phyloP scores from a whole-genome alignment of 2,329 filamentous ascomycete species.

The Fusarium drepaniforme region DNA sequence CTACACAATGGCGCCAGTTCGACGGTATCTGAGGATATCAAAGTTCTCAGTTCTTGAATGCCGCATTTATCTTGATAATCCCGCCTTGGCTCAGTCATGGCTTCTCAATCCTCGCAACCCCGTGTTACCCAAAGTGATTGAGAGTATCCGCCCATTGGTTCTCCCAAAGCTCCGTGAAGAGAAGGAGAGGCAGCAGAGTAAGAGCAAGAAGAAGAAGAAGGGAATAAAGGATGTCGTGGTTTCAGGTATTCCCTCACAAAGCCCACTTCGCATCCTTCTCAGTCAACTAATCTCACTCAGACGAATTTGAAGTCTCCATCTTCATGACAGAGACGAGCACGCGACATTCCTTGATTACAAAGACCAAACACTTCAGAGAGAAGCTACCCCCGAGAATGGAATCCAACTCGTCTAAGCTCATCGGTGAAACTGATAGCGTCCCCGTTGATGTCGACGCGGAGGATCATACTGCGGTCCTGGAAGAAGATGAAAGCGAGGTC shows the following conservation, averaged over 20 bases:
- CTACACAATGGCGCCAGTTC: conserved; percentile 81
- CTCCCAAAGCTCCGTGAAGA: conserved; percentile 93
- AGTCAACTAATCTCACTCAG: conserved; percentile 58
- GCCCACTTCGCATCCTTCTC: neutral
- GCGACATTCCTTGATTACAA: conserved; percentile 87
- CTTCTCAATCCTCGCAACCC: conserved; percentile 82
- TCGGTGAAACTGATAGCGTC: conserved; percentile 65
- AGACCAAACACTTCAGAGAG: conserved; percentile 82
- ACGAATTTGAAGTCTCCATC: conserved; percentile 95
- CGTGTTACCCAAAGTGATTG: conserved; percentile 84
- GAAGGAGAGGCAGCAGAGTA: conserved; percentile 70
- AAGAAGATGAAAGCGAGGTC: conserved; percentile 58
- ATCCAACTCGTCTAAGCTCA: conserved; percentile 73
- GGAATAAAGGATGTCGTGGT: conserved; percentile 89
- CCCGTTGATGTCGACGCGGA: conserved; percentile 65
- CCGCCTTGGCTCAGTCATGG: conserved; percentile 84
- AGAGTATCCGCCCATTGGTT: conserved; percentile 86
- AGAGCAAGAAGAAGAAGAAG: conserved; percentile 76
- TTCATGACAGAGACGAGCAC: conserved; percentile 90
- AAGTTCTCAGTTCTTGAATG: conserved; percentile 97
- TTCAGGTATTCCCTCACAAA: conserved; percentile 67
- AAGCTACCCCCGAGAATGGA: conserved; percentile 64
- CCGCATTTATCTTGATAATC: conserved; percentile 95
- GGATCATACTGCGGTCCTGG: conserved; percentile 52
- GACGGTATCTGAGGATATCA: conserved; percentile 90